Percentiles rank a stretch among this genome's conserved stretches.
phyloP scores from a whole-genome alignment of 1,284 basidiomycete species.

The Moesziomyces antarcticus region DNA sequence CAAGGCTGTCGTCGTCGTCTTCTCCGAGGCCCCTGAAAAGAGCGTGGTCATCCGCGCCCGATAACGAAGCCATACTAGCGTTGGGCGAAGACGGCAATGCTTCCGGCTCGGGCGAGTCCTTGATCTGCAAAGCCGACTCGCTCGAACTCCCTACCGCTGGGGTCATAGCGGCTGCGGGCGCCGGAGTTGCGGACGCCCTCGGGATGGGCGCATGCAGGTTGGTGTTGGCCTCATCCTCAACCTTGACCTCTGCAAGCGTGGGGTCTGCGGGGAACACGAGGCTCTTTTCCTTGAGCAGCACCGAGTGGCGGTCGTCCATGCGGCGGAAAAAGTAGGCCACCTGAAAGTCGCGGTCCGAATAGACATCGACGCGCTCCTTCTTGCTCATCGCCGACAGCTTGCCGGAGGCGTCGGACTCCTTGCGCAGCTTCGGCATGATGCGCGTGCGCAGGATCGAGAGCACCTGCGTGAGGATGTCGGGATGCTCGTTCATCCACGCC shows the following conservation, averaged over 20 bases:
- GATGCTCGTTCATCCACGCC: constrained; percentile 67
- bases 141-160: constrained; percentile 2
- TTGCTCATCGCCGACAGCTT: constrained; percentile 59
- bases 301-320: constrained; percentile 66
- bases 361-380: constrained; percentile 68
- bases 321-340: constrained; percentile 69
- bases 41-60: constrained; percentile 18
- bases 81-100: constrained; percentile 5
- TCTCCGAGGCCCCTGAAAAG: constrained; percentile 17
- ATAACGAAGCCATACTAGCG: constrained; percentile 19
- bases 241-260: constrained; percentile 33
- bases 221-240: constrained; percentile 50
- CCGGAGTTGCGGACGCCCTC: constrained; percentile 15
- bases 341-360: constrained; percentile 61
- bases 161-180: constrained; percentile 4
- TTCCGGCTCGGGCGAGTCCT: constrained; percentile 38
- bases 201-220: constrained; percentile 52
- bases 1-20: constrained; percentile 10
- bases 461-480: constrained; percentile 48
- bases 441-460: constrained; percentile 62
- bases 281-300: constrained; percentile 62
- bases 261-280: constrained; percentile 38
- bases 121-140: constrained; percentile 25
- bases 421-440: constrained; percentile 65
- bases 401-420: constrained; percentile 59